Conservation (phyloP, 176 grass and related monocot genomes). For the Triticum timopheevii region DNA sequence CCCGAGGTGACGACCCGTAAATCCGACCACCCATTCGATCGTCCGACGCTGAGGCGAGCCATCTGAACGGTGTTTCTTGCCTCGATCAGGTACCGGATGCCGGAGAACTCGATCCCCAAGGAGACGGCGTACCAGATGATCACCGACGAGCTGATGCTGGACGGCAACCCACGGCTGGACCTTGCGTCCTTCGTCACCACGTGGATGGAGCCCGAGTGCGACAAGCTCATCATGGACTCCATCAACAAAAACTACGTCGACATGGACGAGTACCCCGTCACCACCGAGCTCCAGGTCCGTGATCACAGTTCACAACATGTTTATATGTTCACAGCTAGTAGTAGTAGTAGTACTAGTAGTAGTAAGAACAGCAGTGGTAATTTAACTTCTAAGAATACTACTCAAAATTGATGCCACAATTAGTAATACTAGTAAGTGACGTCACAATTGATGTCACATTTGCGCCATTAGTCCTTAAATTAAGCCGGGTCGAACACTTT, state of each 20-base stretch:
- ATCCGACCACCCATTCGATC: too few relatives aligned
- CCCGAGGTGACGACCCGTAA: conserved; percentile 41
- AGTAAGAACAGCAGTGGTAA: too few relatives aligned
- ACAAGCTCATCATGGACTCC: conserved; percentile 87
- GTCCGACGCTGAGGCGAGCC: not conserved
- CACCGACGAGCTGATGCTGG: conserved; percentile 98
- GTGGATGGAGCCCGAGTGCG: conserved; percentile 99
- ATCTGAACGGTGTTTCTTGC: not conserved
- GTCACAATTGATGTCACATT: too few relatives aligned
- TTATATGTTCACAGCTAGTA: too few relatives aligned
- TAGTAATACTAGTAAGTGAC: too few relatives aligned
- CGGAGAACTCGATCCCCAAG: conserved; percentile 89
- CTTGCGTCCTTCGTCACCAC: conserved; percentile 97
- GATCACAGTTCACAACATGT: not conserved
- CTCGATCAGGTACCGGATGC: conserved; percentile 70
- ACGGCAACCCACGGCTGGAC: conserved; percentile 95
- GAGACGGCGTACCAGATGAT: conserved; percentile 99
- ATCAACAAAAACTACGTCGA: conserved; percentile 99
- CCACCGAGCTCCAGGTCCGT: conserved; percentile 90
- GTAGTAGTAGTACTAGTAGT: too few relatives aligned
- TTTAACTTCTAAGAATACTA: too few relatives aligned
- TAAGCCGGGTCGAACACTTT: too few relatives aligned
- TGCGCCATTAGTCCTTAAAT: too few relatives aligned
- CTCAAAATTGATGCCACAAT: too few relatives aligned
- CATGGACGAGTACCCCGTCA: conserved; percentile 99